These are phyloP conservation scores for Daldinia caldariorum DNA, from an alignment of 495 filamentous ascomycete species.

Conservation along the genomic window DNA sequence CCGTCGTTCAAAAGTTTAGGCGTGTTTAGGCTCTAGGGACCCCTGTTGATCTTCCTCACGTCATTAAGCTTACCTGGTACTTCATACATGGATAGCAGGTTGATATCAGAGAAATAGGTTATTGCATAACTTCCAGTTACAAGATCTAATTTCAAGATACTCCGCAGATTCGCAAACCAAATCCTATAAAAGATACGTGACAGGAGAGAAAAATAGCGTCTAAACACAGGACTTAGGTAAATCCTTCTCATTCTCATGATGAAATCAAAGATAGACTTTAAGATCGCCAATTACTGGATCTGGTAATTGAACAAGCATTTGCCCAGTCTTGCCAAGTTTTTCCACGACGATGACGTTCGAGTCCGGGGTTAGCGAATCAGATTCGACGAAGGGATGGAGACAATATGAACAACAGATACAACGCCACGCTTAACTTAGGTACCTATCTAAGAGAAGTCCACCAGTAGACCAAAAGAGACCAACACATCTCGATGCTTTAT, in stretches of 20 bases:
- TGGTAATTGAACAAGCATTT: constrained; percentile 34
- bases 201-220: neutral
- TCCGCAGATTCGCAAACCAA: no score
- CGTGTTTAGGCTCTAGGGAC: neutral
- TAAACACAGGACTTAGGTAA: neutral
- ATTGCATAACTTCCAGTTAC: no score
- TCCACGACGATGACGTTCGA: constrained; percentile 28
- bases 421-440: constrained; percentile 26
- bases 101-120: no score
- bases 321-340: constrained; percentile 39
- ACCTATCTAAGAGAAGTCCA: constrained; percentile 11
- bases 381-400: constrained; percentile 5
- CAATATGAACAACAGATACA: constrained; percentile 8
- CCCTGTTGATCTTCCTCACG: neutral
- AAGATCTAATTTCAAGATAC: no score
- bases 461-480: neutral
- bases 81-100: no score
- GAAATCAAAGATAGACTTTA: neutral
- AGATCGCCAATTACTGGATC: constrained; percentile 30
- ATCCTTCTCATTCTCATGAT: neutral
- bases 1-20: neutral
- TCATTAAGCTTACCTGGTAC: no score
- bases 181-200: no score
- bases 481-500: constrained; percentile 27
- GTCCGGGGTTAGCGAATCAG: constrained; percentile 19